Evolutionary conservation across 1,139 yeast genomes (phyloP).

Genomic region (Hemisphaericaspora xylofermentans): DNA sequence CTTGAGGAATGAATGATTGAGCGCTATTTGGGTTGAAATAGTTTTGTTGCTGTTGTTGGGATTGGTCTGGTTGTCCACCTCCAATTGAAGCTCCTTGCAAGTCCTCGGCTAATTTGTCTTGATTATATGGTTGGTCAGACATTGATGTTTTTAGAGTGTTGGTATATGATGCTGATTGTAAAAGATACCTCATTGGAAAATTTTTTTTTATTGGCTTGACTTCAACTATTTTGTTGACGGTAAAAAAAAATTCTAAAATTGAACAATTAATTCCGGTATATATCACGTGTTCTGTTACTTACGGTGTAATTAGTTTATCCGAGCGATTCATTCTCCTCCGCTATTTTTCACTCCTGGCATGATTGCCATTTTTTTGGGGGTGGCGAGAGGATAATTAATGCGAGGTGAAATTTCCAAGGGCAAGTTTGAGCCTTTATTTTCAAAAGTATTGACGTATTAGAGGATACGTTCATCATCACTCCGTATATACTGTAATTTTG

Average conservation of each 20-base stretch:
- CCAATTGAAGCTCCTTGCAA: slow-evolving; percentile 49
- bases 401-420: too few relatives aligned
- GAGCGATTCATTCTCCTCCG: too few relatives aligned
- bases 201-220: slow-evolving; percentile 3
- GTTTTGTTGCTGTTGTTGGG: slow-evolving; percentile 18
- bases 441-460: background rate
- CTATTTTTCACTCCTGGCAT: too few relatives aligned
- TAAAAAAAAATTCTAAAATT: too few relatives aligned
- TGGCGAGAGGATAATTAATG: too few relatives aligned
- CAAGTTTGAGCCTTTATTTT: too few relatives aligned
- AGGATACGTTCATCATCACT: too few relatives aligned
- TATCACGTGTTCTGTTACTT: too few relatives aligned
- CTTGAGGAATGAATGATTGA: slow-evolving; percentile 44
- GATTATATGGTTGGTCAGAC: slow-evolving; percentile 49
- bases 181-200: background rate
- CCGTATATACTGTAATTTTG: background rate
- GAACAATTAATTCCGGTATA: too few relatives aligned
- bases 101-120: slow-evolving; percentile 56
- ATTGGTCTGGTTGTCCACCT: slow-evolving; percentile 21
- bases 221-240: background rate
- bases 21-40: slow-evolving; percentile 41
- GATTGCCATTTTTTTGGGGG: background rate
- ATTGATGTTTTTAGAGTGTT: slow-evolving; percentile 19
- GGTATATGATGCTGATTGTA: background rate
- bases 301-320: background rate